Percentiles rank a stretch among this genome's conserved stretches.
Conservation (phyloP, 2,329 filamentous ascomycete species). For the Talaromyces piceae region DNA sequence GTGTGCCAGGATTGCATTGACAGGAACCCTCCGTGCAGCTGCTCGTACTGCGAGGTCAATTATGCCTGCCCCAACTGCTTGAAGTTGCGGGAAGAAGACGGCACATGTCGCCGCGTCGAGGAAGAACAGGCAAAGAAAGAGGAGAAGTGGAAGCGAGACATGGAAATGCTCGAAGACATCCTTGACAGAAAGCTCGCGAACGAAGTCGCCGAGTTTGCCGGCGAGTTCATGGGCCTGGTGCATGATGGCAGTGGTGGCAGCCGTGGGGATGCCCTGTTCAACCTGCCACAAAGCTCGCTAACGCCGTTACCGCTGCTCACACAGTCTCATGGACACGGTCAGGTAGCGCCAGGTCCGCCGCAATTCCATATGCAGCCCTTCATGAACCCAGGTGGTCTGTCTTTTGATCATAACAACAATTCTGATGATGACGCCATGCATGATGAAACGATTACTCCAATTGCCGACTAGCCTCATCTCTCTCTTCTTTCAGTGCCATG, state of each 20-base stretch:
- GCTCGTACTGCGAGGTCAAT: conserved; percentile 37
- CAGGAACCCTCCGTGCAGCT: conserved; percentile 35
- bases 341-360: neutral
- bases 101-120: conserved; percentile 30
- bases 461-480: conserved; percentile 5
- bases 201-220: conserved; percentile 34
- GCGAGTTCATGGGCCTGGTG: conserved; percentile 29
- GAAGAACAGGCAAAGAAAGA: conserved; percentile 33
- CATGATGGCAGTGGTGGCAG: neutral
- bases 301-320: neutral
- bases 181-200: conserved; percentile 36
- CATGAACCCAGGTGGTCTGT: neutral
- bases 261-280: too few relatives aligned
- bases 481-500: neutral
- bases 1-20: conserved; percentile 40
- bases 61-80: conserved; percentile 40
- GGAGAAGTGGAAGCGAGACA: conserved; percentile 34
- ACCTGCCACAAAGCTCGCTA: neutral
- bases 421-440: conserved; percentile 12
- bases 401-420: conserved; percentile 7
- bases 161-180: conserved; percentile 33
- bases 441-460: conserved; percentile 11
- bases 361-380: neutral
- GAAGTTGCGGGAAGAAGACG: conserved; percentile 31
- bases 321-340: neutral